A percentile compares a stretch with the other conserved stretches of the same genome.
Conservation (phyloP, 2,329 filamentous ascomycete species). For the Pseudogymnoascus sp. region DNA sequence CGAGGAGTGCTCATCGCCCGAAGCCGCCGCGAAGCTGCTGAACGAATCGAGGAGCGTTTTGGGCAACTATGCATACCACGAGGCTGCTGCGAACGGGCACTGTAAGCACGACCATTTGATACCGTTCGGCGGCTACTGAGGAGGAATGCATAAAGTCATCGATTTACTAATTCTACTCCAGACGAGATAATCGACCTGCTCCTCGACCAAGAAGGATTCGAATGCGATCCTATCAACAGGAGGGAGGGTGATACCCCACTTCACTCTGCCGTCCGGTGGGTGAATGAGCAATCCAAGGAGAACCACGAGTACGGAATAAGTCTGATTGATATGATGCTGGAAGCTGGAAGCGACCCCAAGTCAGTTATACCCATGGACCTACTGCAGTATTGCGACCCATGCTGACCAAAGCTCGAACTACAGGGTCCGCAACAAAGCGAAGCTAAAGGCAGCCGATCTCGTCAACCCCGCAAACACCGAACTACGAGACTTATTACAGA, state of each 20-base stretch:
- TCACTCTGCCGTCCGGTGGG: conserved; percentile 69
- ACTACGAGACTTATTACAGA: conserved; percentile 55
- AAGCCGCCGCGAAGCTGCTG: conserved; percentile 65
- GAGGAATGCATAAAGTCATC: background rate
- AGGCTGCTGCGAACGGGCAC: conserved; percentile 77
- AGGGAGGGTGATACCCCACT: conserved; percentile 69
- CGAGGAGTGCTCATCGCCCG: conserved; percentile 42
- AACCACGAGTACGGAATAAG: conserved; percentile 57
- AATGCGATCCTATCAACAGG: conserved; percentile 70
- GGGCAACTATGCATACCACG: conserved; percentile 82
- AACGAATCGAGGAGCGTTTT: conserved; percentile 80
- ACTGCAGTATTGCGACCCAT: background rate
- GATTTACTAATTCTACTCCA: conserved; percentile 25
- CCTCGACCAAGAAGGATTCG: conserved; percentile 74
- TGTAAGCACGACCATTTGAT: conserved; percentile 47
- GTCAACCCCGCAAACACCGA: conserved; percentile 61
- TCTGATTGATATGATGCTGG: conserved; percentile 71
- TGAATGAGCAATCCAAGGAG: conserved; percentile 56
- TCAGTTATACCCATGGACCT: conserved; percentile 18
- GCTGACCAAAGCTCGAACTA: background rate
- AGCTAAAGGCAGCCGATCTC: conserved; percentile 62
- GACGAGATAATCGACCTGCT: conserved; percentile 75
- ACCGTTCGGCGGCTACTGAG: background rate
- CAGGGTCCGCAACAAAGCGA: conserved; percentile 60
- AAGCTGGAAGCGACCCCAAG: conserved; percentile 61